A percentile compares a stretch with the other conserved stretches of the same genome.
phyloP scores from a whole-genome alignment of 192 early-diverging fungal species.

The Coemansia reversa region DNA sequence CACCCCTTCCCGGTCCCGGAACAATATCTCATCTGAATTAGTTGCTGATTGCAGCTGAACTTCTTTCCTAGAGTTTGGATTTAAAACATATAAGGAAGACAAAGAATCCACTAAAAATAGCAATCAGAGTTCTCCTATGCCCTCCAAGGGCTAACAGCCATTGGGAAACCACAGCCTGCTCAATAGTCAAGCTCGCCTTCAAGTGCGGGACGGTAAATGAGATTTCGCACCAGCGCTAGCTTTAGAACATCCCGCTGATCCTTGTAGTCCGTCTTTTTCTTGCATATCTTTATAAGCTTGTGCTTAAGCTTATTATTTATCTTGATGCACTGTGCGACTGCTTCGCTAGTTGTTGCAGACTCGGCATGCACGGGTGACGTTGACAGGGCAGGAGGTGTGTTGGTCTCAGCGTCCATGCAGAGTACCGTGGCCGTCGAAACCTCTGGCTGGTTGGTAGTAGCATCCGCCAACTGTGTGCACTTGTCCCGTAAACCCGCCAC shows the following conservation, averaged over 20 bases:
- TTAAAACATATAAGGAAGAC: no score
- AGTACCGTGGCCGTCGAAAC: slow-evolving; percentile 6
- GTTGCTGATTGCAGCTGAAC: no score
- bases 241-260: slow-evolving; percentile 34
- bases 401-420: background rate
- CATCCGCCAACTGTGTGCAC: slow-evolving; percentile 15
- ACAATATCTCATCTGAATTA: no score
- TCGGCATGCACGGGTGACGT: slow-evolving; percentile 35
- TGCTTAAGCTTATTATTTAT: slow-evolving; percentile 18
- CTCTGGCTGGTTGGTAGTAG: slow-evolving; percentile 21
- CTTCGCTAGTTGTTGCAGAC: slow-evolving; percentile 42
- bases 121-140: no score
- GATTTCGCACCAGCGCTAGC: slow-evolving; percentile 32
- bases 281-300: slow-evolving; percentile 16
- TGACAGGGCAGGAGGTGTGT: background rate
- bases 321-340: slow-evolving; percentile 21
- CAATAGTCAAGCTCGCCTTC: slow-evolving; percentile 13
- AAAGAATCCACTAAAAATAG: no score
- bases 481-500: slow-evolving; percentile 13
- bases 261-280: no score
- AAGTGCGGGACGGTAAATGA: slow-evolving; percentile 11
- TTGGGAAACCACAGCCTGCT: no score
- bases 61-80: no score
- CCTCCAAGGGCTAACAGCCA: no score
- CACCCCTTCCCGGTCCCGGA: no score